These are phyloP conservation scores for Panicum virgatum DNA, from an alignment of 202 grass and related monocot species.

Conservation along the genomic window DNA sequence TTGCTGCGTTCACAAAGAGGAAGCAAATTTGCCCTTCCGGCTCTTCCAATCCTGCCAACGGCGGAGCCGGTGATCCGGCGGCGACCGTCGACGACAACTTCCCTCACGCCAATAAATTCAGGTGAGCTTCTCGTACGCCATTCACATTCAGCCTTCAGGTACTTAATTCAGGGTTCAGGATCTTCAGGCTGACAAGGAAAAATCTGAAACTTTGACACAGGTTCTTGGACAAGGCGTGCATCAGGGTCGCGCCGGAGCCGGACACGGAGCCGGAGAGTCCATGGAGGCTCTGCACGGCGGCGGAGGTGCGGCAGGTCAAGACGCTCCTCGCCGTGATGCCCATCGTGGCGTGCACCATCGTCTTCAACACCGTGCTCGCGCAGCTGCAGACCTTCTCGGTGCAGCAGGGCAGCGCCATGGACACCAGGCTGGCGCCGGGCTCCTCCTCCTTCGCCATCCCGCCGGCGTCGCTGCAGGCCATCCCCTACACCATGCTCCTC, in stretches of 20 bases:
- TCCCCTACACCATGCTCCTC: conserved; percentile 83
- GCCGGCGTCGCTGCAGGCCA: conserved; percentile 82
- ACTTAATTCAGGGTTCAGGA: not conserved
- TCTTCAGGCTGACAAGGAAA: not conserved
- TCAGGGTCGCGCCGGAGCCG: not conserved
- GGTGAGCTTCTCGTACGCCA: not conserved
- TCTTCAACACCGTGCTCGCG: conserved; percentile 95
- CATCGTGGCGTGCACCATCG: conserved; percentile 90
- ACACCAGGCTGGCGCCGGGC: conserved; percentile 52
- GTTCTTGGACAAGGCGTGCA: conserved; percentile 31
- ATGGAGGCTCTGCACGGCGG: conserved; percentile 75
- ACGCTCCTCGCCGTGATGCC: conserved; percentile 81
- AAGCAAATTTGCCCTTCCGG: conserved; percentile 27
- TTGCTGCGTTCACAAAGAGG: conserved; percentile 14
- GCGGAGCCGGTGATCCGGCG: not conserved
- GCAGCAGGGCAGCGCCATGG: conserved; percentile 88
- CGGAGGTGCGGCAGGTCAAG: conserved; percentile 76
- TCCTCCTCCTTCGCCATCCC: conserved; percentile 57
- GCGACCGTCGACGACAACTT: not conserved
- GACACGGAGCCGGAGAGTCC: conserved; percentile 57
- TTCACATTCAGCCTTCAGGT: not conserved
- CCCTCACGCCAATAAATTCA: conserved; percentile 13
- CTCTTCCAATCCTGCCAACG: not conserved
- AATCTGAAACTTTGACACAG: not conserved
- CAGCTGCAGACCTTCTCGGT: conserved; percentile 99